Evolutionary conservation across 352 stramenopile species (phyloP).

Genomic region (Globisporangium iwayamae): DNA sequence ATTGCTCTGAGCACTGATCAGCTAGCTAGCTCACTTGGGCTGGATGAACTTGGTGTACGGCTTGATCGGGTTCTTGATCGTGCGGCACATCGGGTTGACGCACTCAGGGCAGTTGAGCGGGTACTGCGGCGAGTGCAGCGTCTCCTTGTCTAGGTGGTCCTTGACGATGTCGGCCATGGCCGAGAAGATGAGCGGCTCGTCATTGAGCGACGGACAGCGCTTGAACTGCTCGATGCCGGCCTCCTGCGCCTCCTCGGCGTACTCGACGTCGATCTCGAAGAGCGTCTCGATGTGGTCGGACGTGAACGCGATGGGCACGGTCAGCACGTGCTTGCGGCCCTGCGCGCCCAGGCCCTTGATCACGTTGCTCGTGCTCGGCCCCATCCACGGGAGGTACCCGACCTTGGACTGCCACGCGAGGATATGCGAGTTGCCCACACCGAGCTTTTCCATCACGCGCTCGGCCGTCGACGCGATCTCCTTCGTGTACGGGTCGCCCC

Average conservation of each 20-base stretch:
- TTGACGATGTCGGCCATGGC: slow-evolving; percentile 97
- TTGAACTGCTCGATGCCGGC: slow-evolving; percentile 94
- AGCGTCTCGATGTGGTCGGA: slow-evolving; percentile 99
- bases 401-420: slow-evolving; percentile 98
- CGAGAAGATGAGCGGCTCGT: slow-evolving; percentile 92
- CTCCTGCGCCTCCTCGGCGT: slow-evolving; percentile 94
- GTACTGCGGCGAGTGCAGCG: slow-evolving; percentile 78
- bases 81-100: slow-evolving; percentile 81
- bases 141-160: slow-evolving; percentile 81
- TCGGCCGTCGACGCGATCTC: slow-evolving; percentile 77
- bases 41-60: slow-evolving; percentile 49
- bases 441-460: slow-evolving; percentile 68
- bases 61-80: slow-evolving; percentile 82
- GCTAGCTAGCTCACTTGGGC: background rate
- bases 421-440: slow-evolving; percentile 75
- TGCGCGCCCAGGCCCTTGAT: slow-evolving; percentile 90
- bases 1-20: background rate
- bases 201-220: slow-evolving; percentile 95
- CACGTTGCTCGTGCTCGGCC: slow-evolving; percentile 95
- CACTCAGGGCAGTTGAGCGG: slow-evolving; percentile 82
- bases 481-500: slow-evolving; percentile 85
- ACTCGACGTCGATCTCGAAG: slow-evolving; percentile 99
- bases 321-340: slow-evolving; percentile 95
- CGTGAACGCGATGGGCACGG: slow-evolving; percentile 98
- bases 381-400: slow-evolving; percentile 97